Evolutionary conservation across 78 protist genomes (phyloP).

Genomic region (Polysphondylium violaceum): DNA sequence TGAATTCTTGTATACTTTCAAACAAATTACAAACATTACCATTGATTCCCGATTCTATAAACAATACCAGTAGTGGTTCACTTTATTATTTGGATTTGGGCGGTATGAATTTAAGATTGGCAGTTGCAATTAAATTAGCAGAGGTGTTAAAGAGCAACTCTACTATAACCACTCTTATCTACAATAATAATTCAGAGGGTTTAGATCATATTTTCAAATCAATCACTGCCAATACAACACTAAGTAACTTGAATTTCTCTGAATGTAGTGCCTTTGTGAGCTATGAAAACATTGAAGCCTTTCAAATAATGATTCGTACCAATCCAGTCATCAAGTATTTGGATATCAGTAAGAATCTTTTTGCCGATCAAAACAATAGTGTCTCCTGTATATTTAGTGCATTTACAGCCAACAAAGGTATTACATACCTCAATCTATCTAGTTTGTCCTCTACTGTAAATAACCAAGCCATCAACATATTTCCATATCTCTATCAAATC

Average conservation of each 20-base stretch:
- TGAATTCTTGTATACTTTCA: no score
- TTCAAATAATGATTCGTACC: not conserved
- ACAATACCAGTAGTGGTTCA: conserved; percentile 3
- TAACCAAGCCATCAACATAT: no score
- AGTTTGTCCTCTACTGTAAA: conserved; percentile 2
- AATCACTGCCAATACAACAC: not conserved
- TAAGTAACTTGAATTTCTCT: conserved; percentile 3
- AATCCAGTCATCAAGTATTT: not conserved
- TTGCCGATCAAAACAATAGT: not conserved
- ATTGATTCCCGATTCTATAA: no score
- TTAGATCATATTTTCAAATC: not conserved
- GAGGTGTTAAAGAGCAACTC: not conserved
- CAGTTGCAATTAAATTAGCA: conserved; percentile 2
- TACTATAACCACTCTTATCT: conserved; percentile 5
- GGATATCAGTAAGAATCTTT: conserved; percentile 20
- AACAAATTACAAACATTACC: no score
- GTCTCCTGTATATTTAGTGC: not conserved
- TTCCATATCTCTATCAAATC: conserved; percentile 12
- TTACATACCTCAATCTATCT: conserved; percentile 8
- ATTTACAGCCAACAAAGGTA: not conserved
- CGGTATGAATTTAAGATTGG: not conserved
- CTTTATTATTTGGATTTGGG: conserved; percentile 21
- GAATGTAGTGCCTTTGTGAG: conserved; percentile 7
- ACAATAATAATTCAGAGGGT: conserved; percentile 19
- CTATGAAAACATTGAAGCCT: not conserved